phyloP scores from a whole-genome alignment of 768 basidiomycete species.

The Kwoniella sp. region DNA sequence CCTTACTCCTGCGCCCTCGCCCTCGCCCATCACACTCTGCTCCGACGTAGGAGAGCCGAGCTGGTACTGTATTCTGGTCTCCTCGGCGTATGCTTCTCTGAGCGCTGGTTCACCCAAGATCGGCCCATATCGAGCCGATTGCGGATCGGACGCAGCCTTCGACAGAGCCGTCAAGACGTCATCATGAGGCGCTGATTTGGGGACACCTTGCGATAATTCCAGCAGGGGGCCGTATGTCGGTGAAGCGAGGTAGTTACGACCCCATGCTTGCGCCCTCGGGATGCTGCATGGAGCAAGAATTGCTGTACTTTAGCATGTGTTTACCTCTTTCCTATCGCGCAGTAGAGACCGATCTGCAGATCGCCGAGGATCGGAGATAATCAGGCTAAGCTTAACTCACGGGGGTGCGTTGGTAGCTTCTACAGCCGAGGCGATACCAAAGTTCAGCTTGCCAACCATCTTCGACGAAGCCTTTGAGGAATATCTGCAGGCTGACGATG shows the following conservation, averaged over 20 bases:
- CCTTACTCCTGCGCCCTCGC: slow-evolving; percentile 48
- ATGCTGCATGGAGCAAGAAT: slow-evolving; percentile 31
- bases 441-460: slow-evolving; percentile 12
- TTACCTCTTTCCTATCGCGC: too few species aligned
- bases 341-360: too few species aligned
- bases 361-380: neutral
- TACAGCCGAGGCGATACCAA: slow-evolving; percentile 14
- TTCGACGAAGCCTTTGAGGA: neutral
- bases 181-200: slow-evolving; percentile 67
- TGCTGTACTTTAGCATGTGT: neutral
- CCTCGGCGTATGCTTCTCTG: slow-evolving; percentile 63
- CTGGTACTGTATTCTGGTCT: slow-evolving; percentile 69
- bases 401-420: slow-evolving; percentile 22
- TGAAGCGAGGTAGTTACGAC: slow-evolving; percentile 28
- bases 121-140: slow-evolving; percentile 62
- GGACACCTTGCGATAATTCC: slow-evolving; percentile 75
- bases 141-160: slow-evolving; percentile 59
- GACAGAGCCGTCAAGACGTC: slow-evolving; percentile 62
- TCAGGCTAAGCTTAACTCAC: slow-evolving; percentile 15
- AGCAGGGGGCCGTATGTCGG: slow-evolving; percentile 60
- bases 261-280: slow-evolving; percentile 54
- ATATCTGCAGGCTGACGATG: neutral
- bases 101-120: slow-evolving; percentile 66
- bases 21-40: too few species aligned
- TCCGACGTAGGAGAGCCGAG: slow-evolving; percentile 1